These are phyloP conservation scores for Drechslera avenae DNA, from an alignment of 2,329 filamentous ascomycete genomes.

Conservation along the genomic window DNA sequence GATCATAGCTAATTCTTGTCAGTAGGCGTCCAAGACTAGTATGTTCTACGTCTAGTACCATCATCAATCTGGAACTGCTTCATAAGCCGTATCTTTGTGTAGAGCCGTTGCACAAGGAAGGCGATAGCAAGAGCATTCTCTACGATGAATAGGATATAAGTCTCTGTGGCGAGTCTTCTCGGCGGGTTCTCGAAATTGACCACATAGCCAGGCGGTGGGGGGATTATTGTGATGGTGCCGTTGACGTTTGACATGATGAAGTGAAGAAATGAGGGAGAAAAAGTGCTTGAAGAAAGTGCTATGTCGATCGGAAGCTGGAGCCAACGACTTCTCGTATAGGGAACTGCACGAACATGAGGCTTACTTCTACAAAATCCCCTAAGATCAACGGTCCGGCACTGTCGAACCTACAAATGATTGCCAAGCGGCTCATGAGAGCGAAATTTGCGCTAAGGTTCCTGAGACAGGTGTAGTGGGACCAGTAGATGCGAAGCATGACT, in stretches of 20 bases:
- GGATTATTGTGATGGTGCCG: conserved; percentile 19
- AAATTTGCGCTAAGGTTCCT: conserved; percentile 4
- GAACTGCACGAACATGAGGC: not conserved
- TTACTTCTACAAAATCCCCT: not conserved
- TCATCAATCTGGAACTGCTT: conserved; percentile 34
- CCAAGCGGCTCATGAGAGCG: conserved; percentile 1
- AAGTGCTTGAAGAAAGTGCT: not conserved
- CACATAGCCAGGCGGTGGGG: conserved; percentile 33
- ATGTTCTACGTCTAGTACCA: conserved; percentile 15
- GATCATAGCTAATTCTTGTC: conserved; percentile 6
- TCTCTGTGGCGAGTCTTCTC: conserved; percentile 16
- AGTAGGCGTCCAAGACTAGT: not conserved
- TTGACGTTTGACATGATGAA: conserved; percentile 19
- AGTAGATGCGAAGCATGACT: not conserved
- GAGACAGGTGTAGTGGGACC: conserved; percentile 1
- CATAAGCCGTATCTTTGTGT: conserved; percentile 30
- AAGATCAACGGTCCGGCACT: not conserved
- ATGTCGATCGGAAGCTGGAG: not conserved
- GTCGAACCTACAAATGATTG: not conserved
- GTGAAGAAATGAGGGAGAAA: not conserved
- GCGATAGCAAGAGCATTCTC: conserved; percentile 25
- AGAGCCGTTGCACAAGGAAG: conserved; percentile 36
- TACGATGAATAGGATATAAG: conserved; percentile 29
- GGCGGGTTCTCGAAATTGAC: conserved; percentile 38
- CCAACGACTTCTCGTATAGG: not conserved